Evolutionary conservation across 1,284 basidiomycete genomes (phyloP).

Genomic region (Hypsizygus ulmarius): DNA sequence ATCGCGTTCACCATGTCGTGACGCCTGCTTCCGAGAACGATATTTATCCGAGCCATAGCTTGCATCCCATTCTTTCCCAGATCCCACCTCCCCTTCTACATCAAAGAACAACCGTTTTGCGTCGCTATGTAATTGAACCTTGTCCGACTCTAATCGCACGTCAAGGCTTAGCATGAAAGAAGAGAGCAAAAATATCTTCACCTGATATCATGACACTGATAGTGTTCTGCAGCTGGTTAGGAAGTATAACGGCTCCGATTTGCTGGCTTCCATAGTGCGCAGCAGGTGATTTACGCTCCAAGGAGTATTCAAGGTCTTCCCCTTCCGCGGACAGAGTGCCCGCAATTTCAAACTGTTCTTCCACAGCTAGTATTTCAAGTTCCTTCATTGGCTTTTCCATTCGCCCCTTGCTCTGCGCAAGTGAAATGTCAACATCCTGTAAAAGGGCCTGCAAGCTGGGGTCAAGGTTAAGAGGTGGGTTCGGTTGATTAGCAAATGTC

Average conservation of each 20-base stretch:
- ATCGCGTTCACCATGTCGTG: constrained; percentile 60
- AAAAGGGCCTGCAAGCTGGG: constrained; percentile 58
- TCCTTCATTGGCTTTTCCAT: constrained; percentile 40
- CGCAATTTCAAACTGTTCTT: constrained; percentile 22
- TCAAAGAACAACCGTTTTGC: constrained; percentile 65
- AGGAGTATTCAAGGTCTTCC: constrained; percentile 38
- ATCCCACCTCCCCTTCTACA: constrained; percentile 25
- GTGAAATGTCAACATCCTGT: constrained; percentile 63
- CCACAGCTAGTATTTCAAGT: constrained; percentile 39
- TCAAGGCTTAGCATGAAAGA: constrained; percentile 11
- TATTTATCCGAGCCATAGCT: constrained; percentile 55
- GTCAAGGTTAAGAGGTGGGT: constrained; percentile 58
- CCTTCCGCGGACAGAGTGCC: constrained; percentile 35
- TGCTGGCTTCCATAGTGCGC: constrained; percentile 73
- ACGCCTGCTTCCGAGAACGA: constrained; percentile 53
- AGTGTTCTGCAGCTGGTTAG: constrained; percentile 62
- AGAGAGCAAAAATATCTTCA: constrained; percentile 29
- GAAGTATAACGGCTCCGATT: constrained; percentile 68
- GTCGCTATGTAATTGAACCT: constrained; percentile 60
- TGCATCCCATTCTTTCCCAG: constrained; percentile 47
- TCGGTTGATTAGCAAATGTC: constrained; percentile 29
- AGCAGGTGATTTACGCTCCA: constrained; percentile 70
- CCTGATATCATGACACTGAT: constrained; percentile 60
- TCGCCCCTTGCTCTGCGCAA: constrained; percentile 43
- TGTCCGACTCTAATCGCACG: constrained; percentile 55